A percentile compares a stretch with the other conserved stretches of the same genome.
phyloP scores from a whole-genome alignment of 202 grass and related monocot genomes.

The Sporobolus alterniflorus region DNA sequence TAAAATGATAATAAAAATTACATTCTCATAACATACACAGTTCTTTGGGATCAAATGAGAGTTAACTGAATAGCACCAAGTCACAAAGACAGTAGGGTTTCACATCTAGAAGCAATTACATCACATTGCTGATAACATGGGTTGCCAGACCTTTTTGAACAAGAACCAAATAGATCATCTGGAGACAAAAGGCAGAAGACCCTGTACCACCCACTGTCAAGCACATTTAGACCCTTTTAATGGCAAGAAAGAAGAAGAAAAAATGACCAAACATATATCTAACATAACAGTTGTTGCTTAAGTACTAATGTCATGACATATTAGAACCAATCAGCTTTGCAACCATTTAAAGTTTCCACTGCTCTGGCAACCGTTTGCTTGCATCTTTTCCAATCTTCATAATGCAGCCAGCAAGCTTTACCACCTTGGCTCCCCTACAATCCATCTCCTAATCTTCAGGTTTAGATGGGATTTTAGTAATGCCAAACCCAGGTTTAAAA shows the following conservation, averaged over 20 bases:
- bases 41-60: too few species aligned
- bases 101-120: background rate
- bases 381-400: conserved; percentile 84
- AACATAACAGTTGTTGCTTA: conserved; percentile 2
- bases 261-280: background rate
- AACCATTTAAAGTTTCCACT: conserved; percentile 63
- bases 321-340: conserved; percentile 61
- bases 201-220: too few species aligned
- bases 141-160: background rate
- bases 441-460: too few species aligned
- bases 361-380: conserved; percentile 72
- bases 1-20: too few species aligned
- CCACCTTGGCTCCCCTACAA: conserved; percentile 91
- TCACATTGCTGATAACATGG: background rate
- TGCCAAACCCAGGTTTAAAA: too few species aligned
- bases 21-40: too few species aligned
- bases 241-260: too few species aligned
- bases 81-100: background rate
- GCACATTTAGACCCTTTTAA: background rate
- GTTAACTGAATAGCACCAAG: background rate
- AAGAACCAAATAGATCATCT: background rate
- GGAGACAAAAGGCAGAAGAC: background rate
- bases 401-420: conserved; percentile 65
- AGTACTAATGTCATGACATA: conserved; percentile 29
- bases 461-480: too few species aligned